Evolutionary conservation across 768 basidiomycete genomes (phyloP), one percentile per base, ranked within the genome.

Genomic region (Phaeolepiota aurea): DNA sequence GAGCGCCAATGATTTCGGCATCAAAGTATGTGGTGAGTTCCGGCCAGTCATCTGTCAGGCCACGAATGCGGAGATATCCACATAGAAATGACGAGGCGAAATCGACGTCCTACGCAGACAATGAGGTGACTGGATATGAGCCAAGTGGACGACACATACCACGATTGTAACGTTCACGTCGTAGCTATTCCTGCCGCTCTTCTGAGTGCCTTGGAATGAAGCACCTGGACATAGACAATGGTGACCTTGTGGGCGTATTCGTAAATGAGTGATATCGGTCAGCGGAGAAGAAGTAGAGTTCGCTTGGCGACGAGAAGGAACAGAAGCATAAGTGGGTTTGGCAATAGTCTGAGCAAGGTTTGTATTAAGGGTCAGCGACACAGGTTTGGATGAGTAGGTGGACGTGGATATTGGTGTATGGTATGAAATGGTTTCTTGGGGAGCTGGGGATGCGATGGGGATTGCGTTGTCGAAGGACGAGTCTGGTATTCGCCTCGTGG

Each of bases 21-120:
- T 92, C 89, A 60, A 97, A 97, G 55, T 91, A 96, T 2, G 93
- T 97, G 3, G 92, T 96, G 31, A 97, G 74, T 58, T 93, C 87
- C 12, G 93, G 93, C 77, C 89, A 92, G 53, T 94, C 87, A 49
- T 93, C 81, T 30, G 93, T 97, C 38, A 97, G 66, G 20, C 90
- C 89, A 13, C 84, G 82, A 56, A 98, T 98, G 44, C 86, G 81
- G 30, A 98, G 80, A 58, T 93, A 94, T 15, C 94, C 94, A 50
- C 84, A 90, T 12, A 97, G 69, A 46, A 79, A 84, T 0, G 92
- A 91, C 11, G 82, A 77, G 2, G 79, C 62, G 51, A 96, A 85
- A 58, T 94, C 87, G 52, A 96, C 89, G 48, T 94, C 88, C 90
- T 92, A 42, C 44, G 54, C 16, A 32, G 32, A 41, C 28, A 2